Conservation (phyloP, 2,329 filamentous ascomycete species). For the Beauveria asiatica region DNA sequence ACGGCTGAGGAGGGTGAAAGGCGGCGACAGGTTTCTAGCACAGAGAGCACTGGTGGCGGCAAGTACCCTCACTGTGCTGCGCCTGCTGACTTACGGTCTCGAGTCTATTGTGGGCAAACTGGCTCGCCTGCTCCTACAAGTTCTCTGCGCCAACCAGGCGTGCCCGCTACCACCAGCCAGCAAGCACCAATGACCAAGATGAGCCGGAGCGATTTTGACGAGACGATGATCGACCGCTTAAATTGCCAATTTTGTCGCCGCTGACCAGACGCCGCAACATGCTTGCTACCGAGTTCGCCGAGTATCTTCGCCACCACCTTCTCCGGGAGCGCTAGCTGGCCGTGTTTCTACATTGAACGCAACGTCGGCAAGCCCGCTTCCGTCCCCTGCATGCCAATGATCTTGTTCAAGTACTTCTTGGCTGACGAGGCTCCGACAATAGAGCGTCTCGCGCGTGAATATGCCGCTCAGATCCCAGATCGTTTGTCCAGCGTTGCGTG, state of each 20-base stretch:
- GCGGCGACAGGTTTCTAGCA: background rate
- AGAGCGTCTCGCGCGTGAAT: background rate
- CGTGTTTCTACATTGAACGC: background rate
- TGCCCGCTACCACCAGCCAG: background rate
- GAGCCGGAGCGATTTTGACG: background rate
- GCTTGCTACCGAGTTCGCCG: slow-evolving; percentile 87
- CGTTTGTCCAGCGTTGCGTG: too few relatives aligned
- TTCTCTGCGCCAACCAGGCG: background rate
- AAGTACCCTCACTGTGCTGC: background rate
- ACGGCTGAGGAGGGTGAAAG: background rate
- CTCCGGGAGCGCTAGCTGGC: slow-evolving; percentile 79
- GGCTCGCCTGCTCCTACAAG: background rate
- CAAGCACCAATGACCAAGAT: background rate
- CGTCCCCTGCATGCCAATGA: background rate
- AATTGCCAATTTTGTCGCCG: slow-evolving; percentile 54
- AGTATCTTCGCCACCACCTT: slow-evolving; percentile 82
- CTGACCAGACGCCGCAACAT: slow-evolving; percentile 90
- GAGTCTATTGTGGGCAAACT: background rate
- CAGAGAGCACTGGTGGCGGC: background rate
- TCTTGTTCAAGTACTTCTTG: background rate
- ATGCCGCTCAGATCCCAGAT: too few relatives aligned
- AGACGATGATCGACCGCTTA: background rate
- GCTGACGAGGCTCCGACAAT: background rate
- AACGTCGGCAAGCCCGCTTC: background rate
- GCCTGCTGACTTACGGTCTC: background rate